Evolutionary conservation across 768 basidiomycete genomes (phyloP).

Genomic region (Imleria badia): DNA sequence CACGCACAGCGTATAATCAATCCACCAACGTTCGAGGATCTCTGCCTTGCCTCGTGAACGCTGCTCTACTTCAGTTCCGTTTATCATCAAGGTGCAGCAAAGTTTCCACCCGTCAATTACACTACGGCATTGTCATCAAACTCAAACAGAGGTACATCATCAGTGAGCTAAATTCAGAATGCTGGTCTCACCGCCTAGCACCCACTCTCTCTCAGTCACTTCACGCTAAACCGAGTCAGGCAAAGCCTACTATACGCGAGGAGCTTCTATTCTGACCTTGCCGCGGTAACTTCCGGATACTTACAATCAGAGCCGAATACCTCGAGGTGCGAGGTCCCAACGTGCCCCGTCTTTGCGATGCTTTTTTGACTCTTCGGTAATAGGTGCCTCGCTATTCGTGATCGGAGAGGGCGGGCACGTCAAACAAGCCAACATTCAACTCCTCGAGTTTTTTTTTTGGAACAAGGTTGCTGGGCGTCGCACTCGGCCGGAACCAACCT

Average conservation of each 20-base stretch:
- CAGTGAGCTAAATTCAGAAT: background rate
- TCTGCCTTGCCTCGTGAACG: conserved; percentile 9
- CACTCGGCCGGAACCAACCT: background rate
- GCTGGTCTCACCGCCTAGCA: background rate
- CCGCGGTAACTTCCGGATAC: background rate
- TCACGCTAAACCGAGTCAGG: background rate
- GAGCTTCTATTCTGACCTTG: background rate
- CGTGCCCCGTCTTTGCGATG: conserved; percentile 10
- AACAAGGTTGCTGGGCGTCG: conserved; percentile 1
- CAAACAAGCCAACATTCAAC: background rate
- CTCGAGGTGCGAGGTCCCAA: conserved; percentile 9
- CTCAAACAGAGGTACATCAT: conserved; percentile 3
- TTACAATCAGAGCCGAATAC: background rate
- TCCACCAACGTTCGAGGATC: background rate
- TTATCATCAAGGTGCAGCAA: conserved; percentile 1
- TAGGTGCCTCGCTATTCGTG: conserved; percentile 2
- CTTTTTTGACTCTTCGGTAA: conserved; percentile 4
- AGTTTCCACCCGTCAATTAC: background rate
- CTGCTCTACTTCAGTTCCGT: conserved; percentile 21
- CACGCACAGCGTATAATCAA: conserved; percentile 2
- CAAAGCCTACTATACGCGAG: background rate
- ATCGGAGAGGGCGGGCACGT: conserved; percentile 10
- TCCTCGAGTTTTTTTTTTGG: background rate
- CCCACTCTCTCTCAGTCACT: background rate
- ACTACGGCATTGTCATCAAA: conserved; percentile 1